Evolutionary conservation across 768 basidiomycete species (phyloP), one percentile per base, ranked within the genome.

Genomic region (Peribolospora kevripleyi): DNA sequence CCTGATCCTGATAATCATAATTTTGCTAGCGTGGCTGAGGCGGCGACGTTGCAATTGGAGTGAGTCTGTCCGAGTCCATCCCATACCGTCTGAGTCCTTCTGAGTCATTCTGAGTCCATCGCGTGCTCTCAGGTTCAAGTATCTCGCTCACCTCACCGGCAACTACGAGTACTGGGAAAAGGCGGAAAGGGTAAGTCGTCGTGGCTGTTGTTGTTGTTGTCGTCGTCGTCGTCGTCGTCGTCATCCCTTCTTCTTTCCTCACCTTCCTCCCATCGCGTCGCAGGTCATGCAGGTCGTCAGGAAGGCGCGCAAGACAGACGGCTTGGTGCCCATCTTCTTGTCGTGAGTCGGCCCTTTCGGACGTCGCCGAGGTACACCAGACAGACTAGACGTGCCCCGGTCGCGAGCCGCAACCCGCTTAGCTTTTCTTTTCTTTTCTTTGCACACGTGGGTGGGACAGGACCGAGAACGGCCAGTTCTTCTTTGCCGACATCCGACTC

Each of bases 271-370:
- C 53, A 6, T 46, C 37, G 41, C 47, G 38, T 48, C 40, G 38
- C 55, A 77, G 76, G 76, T 76, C 4, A 88, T 88, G 79, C 67
- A 74, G 40, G 69, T 80, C 8, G 75, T 95, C 52, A 80, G 76
- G 61, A 65, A 66, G 4, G 75, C 77, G 6, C 72, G 75, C 36
- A 68, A 78, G 57, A 74, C 77, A 3, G 77, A 80, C 58, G 84
- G 85, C 0, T 70, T 95, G 39, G 82, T 78, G 0, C 80, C 88
- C 0, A 83, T 93, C 47, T 90, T 81, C 65, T 71, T 95, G 70
- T 74, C 75, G 87, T 90, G 25, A 65, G 73, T 67, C 64, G 41
- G 41, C n/a, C 5, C 11, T n/a, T 38, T 39, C 50, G 7, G 1
- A 6, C 6, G 7, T 39, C 5, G 45, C 36, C 48, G 7, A 13